Conservation (phyloP, 2,329 filamentous ascomycete genomes). For the Neocucurbitaria cava region DNA sequence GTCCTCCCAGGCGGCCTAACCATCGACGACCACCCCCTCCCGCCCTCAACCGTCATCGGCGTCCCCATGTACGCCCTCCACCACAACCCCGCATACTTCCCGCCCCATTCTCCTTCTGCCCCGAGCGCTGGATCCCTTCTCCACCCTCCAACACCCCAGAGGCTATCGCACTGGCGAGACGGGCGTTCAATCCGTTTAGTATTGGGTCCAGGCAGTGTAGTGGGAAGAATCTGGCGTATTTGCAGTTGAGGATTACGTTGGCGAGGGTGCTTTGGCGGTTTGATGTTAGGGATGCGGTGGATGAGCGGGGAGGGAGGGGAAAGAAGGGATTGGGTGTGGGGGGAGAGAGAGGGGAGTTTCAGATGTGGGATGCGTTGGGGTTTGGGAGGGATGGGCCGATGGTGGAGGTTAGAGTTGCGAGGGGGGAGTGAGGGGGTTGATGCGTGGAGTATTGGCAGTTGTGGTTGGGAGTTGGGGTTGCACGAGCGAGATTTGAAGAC, state of each 20-base stretch:
- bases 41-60: slow-evolving; percentile 30
- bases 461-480: too few relatives aligned
- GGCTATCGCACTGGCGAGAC: slow-evolving; percentile 5
- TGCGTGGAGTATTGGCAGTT: too few relatives aligned
- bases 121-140: slow-evolving; percentile 31
- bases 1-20: slow-evolving; percentile 33
- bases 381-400: slow-evolving; percentile 72
- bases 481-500: too few relatives aligned
- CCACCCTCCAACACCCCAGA: slow-evolving; percentile 6
- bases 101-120: slow-evolving; percentile 24
- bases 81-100: slow-evolving; percentile 22
- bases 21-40: slow-evolving; percentile 29
- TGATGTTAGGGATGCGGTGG: slow-evolving; percentile 53
- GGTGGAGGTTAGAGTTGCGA: slow-evolving; percentile 57
- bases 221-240: slow-evolving; percentile 70
- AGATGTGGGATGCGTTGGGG: slow-evolving; percentile 74
- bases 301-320: slow-evolving; percentile 21
- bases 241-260: slow-evolving; percentile 68
- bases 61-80: slow-evolving; percentile 33
- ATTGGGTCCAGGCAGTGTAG: slow-evolving; percentile 68
- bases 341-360: slow-evolving; percentile 58
- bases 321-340: slow-evolving; percentile 22
- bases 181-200: slow-evolving; percentile 74
- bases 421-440: too few relatives aligned
- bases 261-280: slow-evolving; percentile 66